Evolutionary conservation across 1,284 basidiomycete genomes (phyloP).

Genomic region (Cutaneotrichosporon arboriforme): DNA sequence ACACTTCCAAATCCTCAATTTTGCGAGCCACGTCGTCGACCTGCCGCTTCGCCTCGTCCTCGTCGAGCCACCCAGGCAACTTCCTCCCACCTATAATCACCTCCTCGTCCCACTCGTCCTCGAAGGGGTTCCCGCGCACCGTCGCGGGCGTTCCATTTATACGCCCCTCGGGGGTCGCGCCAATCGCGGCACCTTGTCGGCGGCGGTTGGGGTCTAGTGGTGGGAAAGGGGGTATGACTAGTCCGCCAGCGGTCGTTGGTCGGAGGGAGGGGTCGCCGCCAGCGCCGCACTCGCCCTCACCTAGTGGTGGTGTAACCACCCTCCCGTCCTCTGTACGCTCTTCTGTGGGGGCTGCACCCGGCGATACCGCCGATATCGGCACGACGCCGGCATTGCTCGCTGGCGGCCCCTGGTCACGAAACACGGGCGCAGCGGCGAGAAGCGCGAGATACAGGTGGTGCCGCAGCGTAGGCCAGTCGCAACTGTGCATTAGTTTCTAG

Average conservation of each 20-base stretch:
- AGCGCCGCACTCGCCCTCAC: background rate
- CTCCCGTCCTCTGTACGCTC: background rate
- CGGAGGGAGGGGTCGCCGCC: conserved; percentile 10
- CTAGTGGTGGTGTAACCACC: background rate
- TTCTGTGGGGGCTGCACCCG: background rate
- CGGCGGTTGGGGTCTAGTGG: conserved; percentile 52
- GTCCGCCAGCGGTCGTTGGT: conserved; percentile 55
- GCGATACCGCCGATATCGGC: conserved; percentile 1
- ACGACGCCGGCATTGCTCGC: background rate
- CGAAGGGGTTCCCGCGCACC: conserved; percentile 17
- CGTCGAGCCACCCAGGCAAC: conserved; percentile 52
- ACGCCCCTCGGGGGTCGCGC: background rate
- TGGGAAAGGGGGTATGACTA: conserved; percentile 74
- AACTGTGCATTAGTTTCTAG: conserved; percentile 50
- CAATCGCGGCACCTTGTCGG: conserved; percentile 46
- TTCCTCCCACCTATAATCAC: conserved; percentile 52
- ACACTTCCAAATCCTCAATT: conserved; percentile 61
- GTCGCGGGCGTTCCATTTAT: conserved; percentile 9
- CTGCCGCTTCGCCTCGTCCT: conserved; percentile 59
- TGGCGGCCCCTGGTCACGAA: conserved; percentile 16
- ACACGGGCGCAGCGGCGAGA: conserved; percentile 21
- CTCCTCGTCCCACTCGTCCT: conserved; percentile 45
- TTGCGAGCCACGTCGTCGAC: conserved; percentile 59
- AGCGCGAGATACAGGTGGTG: conserved; percentile 42
- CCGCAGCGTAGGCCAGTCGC: conserved; percentile 67